Base-by-base conservation (phyloP, 352 stramenopile species). In the Plasmopara muralis region DNA sequence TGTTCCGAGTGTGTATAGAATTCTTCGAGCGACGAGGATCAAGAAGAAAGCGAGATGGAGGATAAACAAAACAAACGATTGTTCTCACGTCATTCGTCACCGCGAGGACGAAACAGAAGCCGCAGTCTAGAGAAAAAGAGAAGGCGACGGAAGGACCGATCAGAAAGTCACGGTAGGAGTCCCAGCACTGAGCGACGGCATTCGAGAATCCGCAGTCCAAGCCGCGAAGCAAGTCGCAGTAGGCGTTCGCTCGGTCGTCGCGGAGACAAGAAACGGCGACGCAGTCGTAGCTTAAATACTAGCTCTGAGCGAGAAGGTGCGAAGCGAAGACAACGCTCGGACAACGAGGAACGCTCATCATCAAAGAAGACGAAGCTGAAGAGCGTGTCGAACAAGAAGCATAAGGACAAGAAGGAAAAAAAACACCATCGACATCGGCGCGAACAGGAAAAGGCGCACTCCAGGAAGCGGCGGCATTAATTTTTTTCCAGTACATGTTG, bases 1-100 rank as follows among this genome's bases (percentile, higher is more conserved):
- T 50, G 20, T 41, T 57, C 47, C 35, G 37, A 12, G 20, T 31
- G 31, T 42, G 43, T 58, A 16, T 31, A 69, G 52, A 62, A 79
- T 55, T 77, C 55, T 52, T 77, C 67, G 37, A 75, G 64, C 47
- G 70, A 83, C 29, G 72, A 79, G 53, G 68, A 83, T n/a, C 70
- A 74, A 38, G 70, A 83, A 15, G 72, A 74, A 38, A 60, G 61
- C 38, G 62, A 77, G 37, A 50, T 45, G 20, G 44, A 59, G 51
- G 60, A 62, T 33, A 50, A 75, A 41, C 50, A 65, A 15, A 20
- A 45, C 25, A 45, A 38, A 25, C 44, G 33, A 35, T 33, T 38
- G 43, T 60, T 49, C 6, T 53, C 53, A 44, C 58, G 42, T 33
- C 53, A 50, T 44, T 53, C 54, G 16, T 54, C 57, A 35, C 60